phyloP scores from a whole-genome alignment of 2,329 filamentous ascomycete genomes.

The Talaromyces albobiverticillius region DNA sequence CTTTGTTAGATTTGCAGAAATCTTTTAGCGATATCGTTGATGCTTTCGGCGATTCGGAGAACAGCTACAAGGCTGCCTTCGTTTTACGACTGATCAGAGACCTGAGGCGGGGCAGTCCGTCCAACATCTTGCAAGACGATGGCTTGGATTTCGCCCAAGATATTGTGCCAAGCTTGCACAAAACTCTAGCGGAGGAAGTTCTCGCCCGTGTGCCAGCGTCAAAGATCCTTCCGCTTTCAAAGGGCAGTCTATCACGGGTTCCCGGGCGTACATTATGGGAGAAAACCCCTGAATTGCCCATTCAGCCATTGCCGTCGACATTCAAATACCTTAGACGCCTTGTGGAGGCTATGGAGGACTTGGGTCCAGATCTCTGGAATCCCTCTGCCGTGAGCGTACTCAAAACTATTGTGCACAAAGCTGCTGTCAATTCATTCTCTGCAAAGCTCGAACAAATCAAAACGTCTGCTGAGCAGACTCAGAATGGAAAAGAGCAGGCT shows the following conservation, averaged over 20 bases:
- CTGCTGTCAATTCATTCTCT: conserved; percentile 39
- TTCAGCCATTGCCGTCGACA: conserved; percentile 70
- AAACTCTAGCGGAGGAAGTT: conserved; percentile 56
- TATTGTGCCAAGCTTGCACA: conserved; percentile 64
- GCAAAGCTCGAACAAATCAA: conserved; percentile 23
- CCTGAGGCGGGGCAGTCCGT: conserved; percentile 64
- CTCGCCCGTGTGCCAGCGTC: conserved; percentile 45
- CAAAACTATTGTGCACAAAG: conserved; percentile 56
- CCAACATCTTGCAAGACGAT: conserved; percentile 38
- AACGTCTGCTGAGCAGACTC: conserved; percentile 6
- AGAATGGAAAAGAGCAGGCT: conserved; percentile 6
- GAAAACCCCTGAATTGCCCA: conserved; percentile 68
- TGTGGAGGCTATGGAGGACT: conserved; percentile 63
- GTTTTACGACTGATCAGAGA: conserved; percentile 72
- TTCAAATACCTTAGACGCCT: conserved; percentile 71
- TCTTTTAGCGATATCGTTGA: conserved; percentile 43
- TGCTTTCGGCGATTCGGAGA: conserved; percentile 44
- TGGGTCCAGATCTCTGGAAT: conserved; percentile 80
- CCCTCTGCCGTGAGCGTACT: conserved; percentile 61
- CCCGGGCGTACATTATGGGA: conserved; percentile 74
- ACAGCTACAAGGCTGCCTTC: conserved; percentile 58
- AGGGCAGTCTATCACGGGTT: conserved; percentile 38
- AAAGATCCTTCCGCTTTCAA: conserved; percentile 32
- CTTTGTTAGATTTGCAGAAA: conserved; percentile 55
- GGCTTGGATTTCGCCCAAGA: conserved; percentile 54